A percentile compares a stretch with the other conserved stretches of the same genome.
Evolutionary conservation across 306 rosid genomes (phyloP).

Genomic region (Vigna radiata): DNA sequence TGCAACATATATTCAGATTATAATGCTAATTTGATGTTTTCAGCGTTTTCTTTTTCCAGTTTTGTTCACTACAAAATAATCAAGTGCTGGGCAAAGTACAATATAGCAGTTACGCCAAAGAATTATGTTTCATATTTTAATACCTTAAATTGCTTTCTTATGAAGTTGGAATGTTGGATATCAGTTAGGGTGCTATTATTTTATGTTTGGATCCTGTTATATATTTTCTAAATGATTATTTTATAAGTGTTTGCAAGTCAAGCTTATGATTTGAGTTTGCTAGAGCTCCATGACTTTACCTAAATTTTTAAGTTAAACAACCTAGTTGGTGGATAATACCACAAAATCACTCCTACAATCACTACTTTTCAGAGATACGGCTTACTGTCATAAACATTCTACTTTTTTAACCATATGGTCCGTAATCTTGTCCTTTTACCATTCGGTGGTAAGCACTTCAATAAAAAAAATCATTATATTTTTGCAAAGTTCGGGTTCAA

Average conservation of each 20-base stretch:
- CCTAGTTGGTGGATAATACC: conserved; percentile 5
- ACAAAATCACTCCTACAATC: neutral
- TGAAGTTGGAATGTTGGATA: neutral
- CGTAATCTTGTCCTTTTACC: neutral
- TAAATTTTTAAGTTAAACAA: neutral
- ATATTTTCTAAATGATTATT: neutral
- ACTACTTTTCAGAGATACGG: neutral
- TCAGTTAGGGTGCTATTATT: neutral
- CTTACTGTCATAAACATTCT: conserved; percentile 14
- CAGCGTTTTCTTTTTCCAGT: neutral
- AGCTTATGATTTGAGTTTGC: neutral
- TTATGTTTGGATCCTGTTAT: neutral
- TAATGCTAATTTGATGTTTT: neutral
- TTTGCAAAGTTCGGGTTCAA: conserved; percentile 1
- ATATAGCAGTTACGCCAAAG: neutral
- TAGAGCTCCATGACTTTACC: neutral
- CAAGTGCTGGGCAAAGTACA: neutral
- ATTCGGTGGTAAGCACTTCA: neutral
- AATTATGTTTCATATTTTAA: neutral
- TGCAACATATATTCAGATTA: neutral
- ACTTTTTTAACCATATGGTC: conserved; percentile 21
- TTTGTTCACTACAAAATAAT: neutral
- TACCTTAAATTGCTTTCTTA: neutral
- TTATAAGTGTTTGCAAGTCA: neutral
- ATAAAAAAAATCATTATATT: conserved; percentile 17